Conservation (phyloP, 768 basidiomycete species). For the Pisolithus orientalis region DNA sequence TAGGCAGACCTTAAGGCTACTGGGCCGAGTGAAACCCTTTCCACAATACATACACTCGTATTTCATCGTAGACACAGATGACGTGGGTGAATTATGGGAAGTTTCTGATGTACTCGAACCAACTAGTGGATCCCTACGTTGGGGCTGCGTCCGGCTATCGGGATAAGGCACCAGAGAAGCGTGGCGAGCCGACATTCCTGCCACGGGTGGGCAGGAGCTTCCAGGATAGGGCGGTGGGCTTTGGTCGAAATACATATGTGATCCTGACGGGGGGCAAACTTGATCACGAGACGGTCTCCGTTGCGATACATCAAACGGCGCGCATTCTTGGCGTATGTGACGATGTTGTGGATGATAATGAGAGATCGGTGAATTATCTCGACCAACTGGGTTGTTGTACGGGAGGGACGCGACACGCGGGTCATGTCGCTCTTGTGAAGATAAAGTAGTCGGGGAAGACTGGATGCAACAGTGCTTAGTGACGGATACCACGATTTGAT, state of each 20-base stretch:
- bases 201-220: constrained; percentile 7
- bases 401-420: constrained; percentile 12
- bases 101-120: constrained; percentile 8
- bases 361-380: constrained; percentile 17
- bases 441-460: constrained; percentile 13
- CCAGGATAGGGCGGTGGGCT: constrained; percentile 16
- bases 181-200: constrained; percentile 12
- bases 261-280: constrained; percentile 13
- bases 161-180: constrained; percentile 13
- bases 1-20: constrained; percentile 64
- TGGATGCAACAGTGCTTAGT: constrained; percentile 8
- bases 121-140: constrained; percentile 12
- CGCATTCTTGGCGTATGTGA: constrained; percentile 18
- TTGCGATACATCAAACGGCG: constrained; percentile 24
- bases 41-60: constrained; percentile 77
- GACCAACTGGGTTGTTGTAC: constrained; percentile 1
- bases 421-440: constrained; percentile 24
- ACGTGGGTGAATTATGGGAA: constrained; percentile 11
- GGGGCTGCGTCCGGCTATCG: constrained; percentile 11
- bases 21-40: constrained; percentile 77
- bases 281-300: constrained; percentile 24
- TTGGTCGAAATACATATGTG: constrained; percentile 19
- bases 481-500: neutral
- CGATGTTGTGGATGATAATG: constrained; percentile 17
- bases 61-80: constrained; percentile 37